Evolutionary conservation across 176 grass and related monocot genomes (phyloP), one percentile per base, ranked within the genome.

Genomic region (Zoysia pacifica): DNA sequence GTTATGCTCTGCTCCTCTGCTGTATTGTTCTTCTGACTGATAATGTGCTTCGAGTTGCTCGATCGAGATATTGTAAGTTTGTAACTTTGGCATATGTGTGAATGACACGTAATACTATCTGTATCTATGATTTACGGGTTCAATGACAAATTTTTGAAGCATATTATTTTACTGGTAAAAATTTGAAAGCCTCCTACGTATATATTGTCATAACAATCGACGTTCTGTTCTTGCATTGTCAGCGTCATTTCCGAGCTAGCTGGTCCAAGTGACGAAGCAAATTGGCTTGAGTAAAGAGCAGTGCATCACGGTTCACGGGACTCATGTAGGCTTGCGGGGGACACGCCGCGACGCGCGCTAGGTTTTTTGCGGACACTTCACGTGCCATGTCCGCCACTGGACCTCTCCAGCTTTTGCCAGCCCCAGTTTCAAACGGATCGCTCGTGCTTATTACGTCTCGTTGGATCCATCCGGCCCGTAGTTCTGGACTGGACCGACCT

Each of bases 331-430:
- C 37, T 40, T 16, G 39, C 52, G 16, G 55, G 16, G 40, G 43
- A 76, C 74, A 77, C 59, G 74, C 74, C 43, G 74, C 44, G 74
- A 49, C 20, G 18, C 59, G 75, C 60, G 60, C 15, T 59, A 65
- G 28, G 59, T 64, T 64, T 77, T 28, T 0, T 13, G 61, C 35
- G 28, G 28, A 13, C 61, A 37, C 28, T 18, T 64, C 45, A 64
- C 28, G 45, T 77, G 74, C 58, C 5, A 1, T 61, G 73, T 60
- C 43, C 58, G 46, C 6, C 44, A 28, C 28, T 28, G 28, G 28
- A 28, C 28, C 28, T 28, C 28, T 28, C 28, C 28, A 28, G 28
- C 28, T 28, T 28, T 28, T 28, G 28, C 28, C 28, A 28, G 28
- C 28, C 28, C 28, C 28, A 28, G 28, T 28, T 28, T 28, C 28